Conservation (phyloP, 1,284 basidiomycete species). For the Lignosus rhinocerotis region DNA sequence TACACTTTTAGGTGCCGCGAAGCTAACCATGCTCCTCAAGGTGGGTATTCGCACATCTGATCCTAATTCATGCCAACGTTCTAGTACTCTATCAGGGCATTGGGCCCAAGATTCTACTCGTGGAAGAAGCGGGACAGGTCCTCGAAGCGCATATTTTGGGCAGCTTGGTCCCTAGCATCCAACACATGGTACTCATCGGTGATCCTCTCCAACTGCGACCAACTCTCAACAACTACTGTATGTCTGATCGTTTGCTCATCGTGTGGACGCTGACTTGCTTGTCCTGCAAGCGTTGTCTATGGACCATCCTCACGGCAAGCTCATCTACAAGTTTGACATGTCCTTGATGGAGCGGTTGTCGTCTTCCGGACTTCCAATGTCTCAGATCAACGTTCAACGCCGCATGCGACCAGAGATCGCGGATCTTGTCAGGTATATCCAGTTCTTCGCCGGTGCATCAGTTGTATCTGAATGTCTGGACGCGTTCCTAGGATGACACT, state of each 20-base stretch:
- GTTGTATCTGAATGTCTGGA: neutral
- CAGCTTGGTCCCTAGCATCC: conserved; percentile 48
- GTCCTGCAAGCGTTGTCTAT: conserved; percentile 38
- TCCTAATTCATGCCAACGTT: neutral
- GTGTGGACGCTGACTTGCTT: neutral
- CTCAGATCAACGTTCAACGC: conserved; percentile 41
- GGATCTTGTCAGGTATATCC: conserved; percentile 37
- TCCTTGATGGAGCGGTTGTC: conserved; percentile 51
- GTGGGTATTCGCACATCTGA: conserved; percentile 33
- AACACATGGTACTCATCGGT: conserved; percentile 27
- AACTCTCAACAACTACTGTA: conserved; percentile 64
- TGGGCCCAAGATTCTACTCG: conserved; percentile 34
- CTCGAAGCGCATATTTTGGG: conserved; percentile 72
- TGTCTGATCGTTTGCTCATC: conserved; percentile 19
- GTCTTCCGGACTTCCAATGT: conserved; percentile 40
- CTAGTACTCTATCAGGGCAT: conserved; percentile 34
- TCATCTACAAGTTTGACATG: conserved; percentile 45
- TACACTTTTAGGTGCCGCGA: conserved; percentile 56
- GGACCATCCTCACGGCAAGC: conserved; percentile 37
- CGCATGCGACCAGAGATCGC: conserved; percentile 48
- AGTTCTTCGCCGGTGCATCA: neutral
- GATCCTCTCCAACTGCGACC: conserved; percentile 64
- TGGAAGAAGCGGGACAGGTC: conserved; percentile 71
- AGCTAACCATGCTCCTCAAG: conserved; percentile 55
- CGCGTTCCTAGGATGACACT: conserved; percentile 49